phyloP scores from a whole-genome alignment of 148 eudicot species.

The Vaccinium corymbosum region DNA sequence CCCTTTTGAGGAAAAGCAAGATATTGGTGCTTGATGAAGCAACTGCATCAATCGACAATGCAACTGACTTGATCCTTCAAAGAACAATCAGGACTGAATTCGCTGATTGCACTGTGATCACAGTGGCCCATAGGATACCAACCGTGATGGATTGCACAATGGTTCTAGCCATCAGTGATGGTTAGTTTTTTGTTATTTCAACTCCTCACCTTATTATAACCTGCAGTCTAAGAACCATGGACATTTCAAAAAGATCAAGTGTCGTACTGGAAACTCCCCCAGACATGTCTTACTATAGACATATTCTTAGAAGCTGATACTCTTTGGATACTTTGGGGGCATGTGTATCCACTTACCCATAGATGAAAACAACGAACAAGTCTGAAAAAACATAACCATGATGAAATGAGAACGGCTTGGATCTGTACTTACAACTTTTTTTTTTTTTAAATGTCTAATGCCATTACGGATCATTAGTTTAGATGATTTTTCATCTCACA shows the following conservation, averaged over 20 bases:
- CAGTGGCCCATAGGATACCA: constrained; percentile 92
- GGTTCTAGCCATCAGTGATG: constrained; percentile 85
- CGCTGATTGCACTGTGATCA: constrained; percentile 80
- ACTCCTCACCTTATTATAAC: neutral
- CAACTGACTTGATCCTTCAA: constrained; percentile 77
- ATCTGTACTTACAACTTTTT: neutral
- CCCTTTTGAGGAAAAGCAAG: constrained; percentile 77
- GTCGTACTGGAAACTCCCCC: too few species aligned
- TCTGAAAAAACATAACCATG: neutral
- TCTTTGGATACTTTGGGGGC: neutral
- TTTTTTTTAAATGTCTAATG: too few species aligned
- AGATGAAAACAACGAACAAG: neutral
- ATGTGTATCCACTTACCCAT: neutral
- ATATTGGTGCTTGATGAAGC: constrained; percentile 91
- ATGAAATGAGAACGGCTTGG: neutral
- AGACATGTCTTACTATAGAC: too few species aligned
- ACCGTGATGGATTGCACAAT: constrained; percentile 92
- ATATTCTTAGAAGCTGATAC: too few species aligned
- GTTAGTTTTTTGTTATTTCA: constrained; percentile 33
- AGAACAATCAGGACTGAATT: constrained; percentile 74
- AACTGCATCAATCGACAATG: constrained; percentile 87
- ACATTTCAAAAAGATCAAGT: too few species aligned
- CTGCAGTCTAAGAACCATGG: too few species aligned
- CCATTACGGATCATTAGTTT: neutral
- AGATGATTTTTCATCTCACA: neutral